These are phyloP conservation scores for Kwoniella europaea DNA, from an alignment of 768 basidiomycete species.

Conservation along the genomic window DNA sequence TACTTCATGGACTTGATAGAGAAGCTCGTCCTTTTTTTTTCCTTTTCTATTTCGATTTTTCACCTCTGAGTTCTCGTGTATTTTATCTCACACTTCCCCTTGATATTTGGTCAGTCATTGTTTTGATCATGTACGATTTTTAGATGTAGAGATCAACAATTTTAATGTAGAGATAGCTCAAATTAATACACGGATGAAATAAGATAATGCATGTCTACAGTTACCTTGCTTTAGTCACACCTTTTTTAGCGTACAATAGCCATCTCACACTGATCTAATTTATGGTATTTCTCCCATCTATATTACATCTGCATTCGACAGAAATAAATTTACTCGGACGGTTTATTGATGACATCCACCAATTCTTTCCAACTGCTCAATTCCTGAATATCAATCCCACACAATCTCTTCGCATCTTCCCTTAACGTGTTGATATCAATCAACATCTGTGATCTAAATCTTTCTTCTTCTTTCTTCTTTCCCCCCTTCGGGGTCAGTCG, in stretches of 20 bases:
- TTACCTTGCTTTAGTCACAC: background rate
- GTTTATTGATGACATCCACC: constrained; percentile 45
- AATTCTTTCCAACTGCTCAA: constrained; percentile 55
- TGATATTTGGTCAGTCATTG: too few relatives aligned
- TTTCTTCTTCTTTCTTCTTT: constrained; percentile 80
- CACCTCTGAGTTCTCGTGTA: too few relatives aligned
- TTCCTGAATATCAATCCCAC: constrained; percentile 49
- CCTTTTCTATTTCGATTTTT: too few relatives aligned
- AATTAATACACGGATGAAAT: background rate
- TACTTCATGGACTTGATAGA: background rate
- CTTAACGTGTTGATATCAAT: constrained; percentile 85
- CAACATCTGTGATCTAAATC: constrained; percentile 82
- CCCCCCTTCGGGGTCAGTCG: constrained; percentile 59
- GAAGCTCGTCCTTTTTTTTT: background rate
- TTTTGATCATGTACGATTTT: too few relatives aligned
- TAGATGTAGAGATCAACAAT: background rate
- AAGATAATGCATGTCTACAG: background rate
- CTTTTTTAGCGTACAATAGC: too few relatives aligned
- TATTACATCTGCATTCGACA: too few relatives aligned
- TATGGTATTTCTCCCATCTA: too few relatives aligned
- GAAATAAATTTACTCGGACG: constrained; percentile 21
- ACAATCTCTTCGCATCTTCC: constrained; percentile 67
- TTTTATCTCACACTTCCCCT: too few relatives aligned
- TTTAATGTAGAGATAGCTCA: constrained; percentile 1
- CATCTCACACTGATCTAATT: too few relatives aligned